Conservation (phyloP, 306 rosid species). For the Oxytropis ochrocephala region DNA sequence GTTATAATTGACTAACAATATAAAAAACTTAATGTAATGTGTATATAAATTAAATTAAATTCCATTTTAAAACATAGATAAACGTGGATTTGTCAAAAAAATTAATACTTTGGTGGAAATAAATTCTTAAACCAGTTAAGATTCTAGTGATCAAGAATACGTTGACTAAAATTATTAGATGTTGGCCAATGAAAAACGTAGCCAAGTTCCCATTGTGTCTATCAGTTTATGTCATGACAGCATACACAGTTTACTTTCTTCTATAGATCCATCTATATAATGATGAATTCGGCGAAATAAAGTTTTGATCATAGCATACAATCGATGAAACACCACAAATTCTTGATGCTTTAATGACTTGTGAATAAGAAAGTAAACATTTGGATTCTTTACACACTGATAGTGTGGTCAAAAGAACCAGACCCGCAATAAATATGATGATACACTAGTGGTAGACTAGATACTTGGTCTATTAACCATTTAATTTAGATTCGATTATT, state of each 20-base stretch:
- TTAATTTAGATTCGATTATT: no score
- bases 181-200: not conserved
- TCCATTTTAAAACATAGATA: no score
- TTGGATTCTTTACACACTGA: constrained; percentile 27
- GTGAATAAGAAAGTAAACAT: constrained; percentile 2
- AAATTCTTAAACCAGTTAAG: no score
- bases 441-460: no score
- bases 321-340: not conserved
- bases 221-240: not conserved
- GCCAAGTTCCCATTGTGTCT: not conserved
- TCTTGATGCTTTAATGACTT: constrained; percentile 18
- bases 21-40: no score
- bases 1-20: no score
- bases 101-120: no score
- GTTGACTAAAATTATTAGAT: not conserved
- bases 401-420: not conserved
- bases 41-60: no score
- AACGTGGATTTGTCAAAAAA: no score
- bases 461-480: no score
- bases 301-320: constrained; percentile 17
- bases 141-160: not conserved
- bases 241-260: not conserved
- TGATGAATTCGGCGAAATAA: constrained; percentile 19
- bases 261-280: not conserved
- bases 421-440: no score